phyloP scores from a whole-genome alignment of 495 filamentous ascomycete genomes.

The Tuber calosporum region DNA sequence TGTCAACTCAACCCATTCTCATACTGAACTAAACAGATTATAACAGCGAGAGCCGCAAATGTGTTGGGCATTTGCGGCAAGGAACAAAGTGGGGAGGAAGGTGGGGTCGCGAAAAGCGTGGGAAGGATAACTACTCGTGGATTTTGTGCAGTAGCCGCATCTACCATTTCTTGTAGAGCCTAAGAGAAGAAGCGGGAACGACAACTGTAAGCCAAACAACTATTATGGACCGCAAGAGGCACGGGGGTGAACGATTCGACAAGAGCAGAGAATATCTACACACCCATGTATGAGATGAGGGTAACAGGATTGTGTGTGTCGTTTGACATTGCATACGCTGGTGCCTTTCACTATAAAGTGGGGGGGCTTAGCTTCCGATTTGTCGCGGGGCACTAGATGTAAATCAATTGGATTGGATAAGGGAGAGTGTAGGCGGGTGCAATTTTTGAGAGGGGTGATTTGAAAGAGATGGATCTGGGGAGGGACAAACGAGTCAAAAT shows the following conservation, averaged over 20 bases:
- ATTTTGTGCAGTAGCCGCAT: constrained; percentile 54
- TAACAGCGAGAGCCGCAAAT: not conserved
- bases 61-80: not conserved
- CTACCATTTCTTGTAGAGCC: constrained; percentile 37
- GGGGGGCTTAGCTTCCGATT: constrained; percentile 39
- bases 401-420: constrained; percentile 31
- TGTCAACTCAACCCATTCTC: constrained; percentile 16
- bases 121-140: constrained; percentile 47
- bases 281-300: constrained; percentile 38
- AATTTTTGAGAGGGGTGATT: not conserved
- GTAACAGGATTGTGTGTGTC: constrained; percentile 37
- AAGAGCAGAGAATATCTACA: constrained; percentile 35
- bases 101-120: not conserved
- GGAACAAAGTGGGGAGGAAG: not conserved
- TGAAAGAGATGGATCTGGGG: constrained; percentile 2
- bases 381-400: constrained; percentile 17
- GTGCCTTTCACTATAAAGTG: constrained; percentile 23
- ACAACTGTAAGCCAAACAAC: constrained; percentile 26
- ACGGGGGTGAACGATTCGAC: constrained; percentile 38
- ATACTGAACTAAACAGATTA: not conserved
- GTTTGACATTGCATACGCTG: constrained; percentile 38
- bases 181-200: constrained; percentile 16
- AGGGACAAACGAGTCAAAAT: not conserved
- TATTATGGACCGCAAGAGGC: constrained; percentile 25
- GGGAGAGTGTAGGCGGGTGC: not conserved